Conservation (phyloP, 345 rosid genomes). For the Eucalyptus albens region DNA sequence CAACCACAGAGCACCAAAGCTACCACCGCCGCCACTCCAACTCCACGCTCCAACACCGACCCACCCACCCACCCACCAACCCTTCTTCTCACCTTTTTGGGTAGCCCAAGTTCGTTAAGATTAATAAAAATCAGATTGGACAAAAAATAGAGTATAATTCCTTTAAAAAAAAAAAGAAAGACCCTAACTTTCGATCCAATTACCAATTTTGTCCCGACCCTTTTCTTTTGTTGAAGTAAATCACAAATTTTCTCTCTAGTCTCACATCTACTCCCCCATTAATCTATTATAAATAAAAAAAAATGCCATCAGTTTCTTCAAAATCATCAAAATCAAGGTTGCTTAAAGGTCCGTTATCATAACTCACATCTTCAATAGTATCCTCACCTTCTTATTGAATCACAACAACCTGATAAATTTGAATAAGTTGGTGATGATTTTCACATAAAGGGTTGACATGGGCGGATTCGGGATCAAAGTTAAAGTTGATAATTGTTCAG, state of each 20-base stretch:
- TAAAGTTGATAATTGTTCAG: neutral
- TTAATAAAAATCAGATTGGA: neutral
- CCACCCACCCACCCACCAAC: neutral
- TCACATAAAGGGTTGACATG: neutral
- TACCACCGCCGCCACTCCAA: neutral
- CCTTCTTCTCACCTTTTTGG: neutral
- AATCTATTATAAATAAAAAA: too few relatives aligned
- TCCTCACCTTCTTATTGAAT: neutral
- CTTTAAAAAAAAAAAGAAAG: neutral
- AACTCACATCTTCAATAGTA: neutral
- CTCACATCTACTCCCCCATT: neutral
- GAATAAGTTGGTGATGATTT: neutral
- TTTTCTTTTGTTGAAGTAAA: neutral
- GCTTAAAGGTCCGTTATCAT: accelerated
- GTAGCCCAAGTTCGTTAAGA: neutral
- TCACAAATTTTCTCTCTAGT: neutral
- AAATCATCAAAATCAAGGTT: too few relatives aligned
- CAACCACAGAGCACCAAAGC: neutral
- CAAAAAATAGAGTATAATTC: neutral
- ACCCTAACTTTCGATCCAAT: neutral
- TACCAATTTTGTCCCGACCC: neutral
- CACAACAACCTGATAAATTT: neutral
- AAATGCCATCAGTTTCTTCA: accelerated
- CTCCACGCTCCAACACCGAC: neutral
- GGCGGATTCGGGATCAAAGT: accelerated